phyloP scores from a whole-genome alignment of 2,329 filamentous ascomycete species.

The Phoma herbarum region DNA sequence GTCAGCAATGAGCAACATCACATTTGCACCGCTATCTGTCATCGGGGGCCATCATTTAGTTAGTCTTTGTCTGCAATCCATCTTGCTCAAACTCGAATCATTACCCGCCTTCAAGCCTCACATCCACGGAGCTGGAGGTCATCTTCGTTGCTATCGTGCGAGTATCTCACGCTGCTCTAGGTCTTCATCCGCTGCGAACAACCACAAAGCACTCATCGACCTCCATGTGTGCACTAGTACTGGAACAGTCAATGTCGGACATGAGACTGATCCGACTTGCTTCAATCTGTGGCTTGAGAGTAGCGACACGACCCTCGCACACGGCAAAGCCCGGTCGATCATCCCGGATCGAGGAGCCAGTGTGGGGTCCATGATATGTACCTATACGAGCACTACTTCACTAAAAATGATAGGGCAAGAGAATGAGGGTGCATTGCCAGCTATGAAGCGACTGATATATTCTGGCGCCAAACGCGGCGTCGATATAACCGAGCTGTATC shows the following conservation, averaged over 20 bases:
- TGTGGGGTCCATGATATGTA: not conserved
- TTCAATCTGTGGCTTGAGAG: not conserved
- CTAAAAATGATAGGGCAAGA: not conserved
- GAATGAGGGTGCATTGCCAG: not conserved
- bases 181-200: not conserved
- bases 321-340: constrained; percentile 7
- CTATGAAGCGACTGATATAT: not conserved
- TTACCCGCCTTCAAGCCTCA: not conserved
- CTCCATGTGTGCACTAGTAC: not conserved
- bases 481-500: not conserved
- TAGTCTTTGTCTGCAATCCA: not conserved
- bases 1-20: not conserved
- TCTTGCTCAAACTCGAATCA: not conserved
- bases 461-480: constrained; percentile 8
- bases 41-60: not conserved
- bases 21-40: not conserved
- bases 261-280: not conserved
- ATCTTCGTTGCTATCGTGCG: not conserved
- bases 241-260: not conserved
- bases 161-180: not conserved
- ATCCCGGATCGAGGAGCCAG: not conserved
- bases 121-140: too few species aligned
- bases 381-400: not conserved
- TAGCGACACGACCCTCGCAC: not conserved
- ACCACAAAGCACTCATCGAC: not conserved